Percentiles rank a stretch among this genome's conserved stretches.
Evolutionary conservation across 2,329 filamentous ascomycete genomes (phyloP).

Genomic region (Peltaster fructicola): DNA sequence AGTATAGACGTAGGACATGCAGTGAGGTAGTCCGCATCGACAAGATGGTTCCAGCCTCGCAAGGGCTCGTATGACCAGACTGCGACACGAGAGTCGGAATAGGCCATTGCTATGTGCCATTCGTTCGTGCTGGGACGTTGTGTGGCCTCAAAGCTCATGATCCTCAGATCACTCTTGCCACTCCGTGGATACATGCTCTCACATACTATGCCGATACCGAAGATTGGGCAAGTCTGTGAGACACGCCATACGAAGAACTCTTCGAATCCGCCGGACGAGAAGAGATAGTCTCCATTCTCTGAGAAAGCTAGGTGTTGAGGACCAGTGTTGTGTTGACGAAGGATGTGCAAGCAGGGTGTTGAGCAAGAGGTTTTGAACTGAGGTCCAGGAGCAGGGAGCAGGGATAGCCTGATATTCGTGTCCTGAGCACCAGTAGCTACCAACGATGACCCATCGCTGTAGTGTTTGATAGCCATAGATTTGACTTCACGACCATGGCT

Average conservation of each 20-base stretch:
- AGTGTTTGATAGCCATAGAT: slow-evolving; percentile 35
- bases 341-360: slow-evolving; percentile 46
- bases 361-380: no score
- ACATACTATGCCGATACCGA: slow-evolving; percentile 35
- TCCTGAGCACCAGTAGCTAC: slow-evolving; percentile 56
- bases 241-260: slow-evolving; percentile 79
- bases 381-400: slow-evolving; percentile 14
- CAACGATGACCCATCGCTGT: slow-evolving; percentile 22
- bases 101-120: slow-evolving; percentile 51
- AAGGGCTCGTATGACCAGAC: slow-evolving; percentile 20
- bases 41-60: slow-evolving; percentile 19
- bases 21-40: slow-evolving; percentile 27
- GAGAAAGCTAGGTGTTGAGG: slow-evolving; percentile 70
- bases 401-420: slow-evolving; percentile 59
- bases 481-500: slow-evolving; percentile 81
- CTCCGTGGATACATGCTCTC: slow-evolving; percentile 32
- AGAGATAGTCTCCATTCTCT: slow-evolving; percentile 45
- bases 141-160: slow-evolving; percentile 54
- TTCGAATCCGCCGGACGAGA: slow-evolving; percentile 75
- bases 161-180: slow-evolving; percentile 50
- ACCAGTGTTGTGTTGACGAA: slow-evolving; percentile 67
- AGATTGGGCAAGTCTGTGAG: slow-evolving; percentile 30
- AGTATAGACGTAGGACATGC: slow-evolving; percentile 52
- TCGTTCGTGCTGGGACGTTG: slow-evolving; percentile 5
- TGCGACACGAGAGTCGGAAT: slow-evolving; percentile 70